Base-by-base conservation (phyloP, 345 rosid species). In the Mallotus nudiflorus region DNA sequence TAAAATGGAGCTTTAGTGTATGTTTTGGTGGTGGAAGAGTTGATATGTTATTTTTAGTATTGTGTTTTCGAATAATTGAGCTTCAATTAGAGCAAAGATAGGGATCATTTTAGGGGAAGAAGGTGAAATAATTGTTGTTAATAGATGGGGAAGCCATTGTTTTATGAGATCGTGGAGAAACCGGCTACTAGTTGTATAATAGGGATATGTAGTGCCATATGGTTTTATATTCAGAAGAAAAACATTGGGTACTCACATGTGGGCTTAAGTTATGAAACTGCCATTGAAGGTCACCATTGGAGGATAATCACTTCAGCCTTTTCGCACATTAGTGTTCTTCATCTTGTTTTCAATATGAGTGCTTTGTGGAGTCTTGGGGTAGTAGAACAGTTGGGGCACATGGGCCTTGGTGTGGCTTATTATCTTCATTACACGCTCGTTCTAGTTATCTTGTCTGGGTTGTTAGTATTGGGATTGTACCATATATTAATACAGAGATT, bases 321-420 rank as follows among this genome's bases (percentile, higher is more conserved):
- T 68, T 95, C 99, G 0, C 99, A 92, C 67, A 90, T 95, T 11
- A 95, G 97, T 67, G 84, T 92, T 29, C 54, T 95, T 78, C 99
- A 95, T 83, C 97, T 95, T 48, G 96, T 88, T 27, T 95, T 95
- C 63, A 95, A 95, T 75, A 92, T 95, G 99, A 92, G 97, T 68
- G 99, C 99, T 27, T 81, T 95, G 5, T 95, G 99, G 99, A 95
- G 99, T 84, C 89, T 95, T 28, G 99, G 99, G 57, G 85, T 83
- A 46, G 90, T 95, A 0, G 99, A 95, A 62, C 96, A 89, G 70
- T 74, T 90, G 49, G 88, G 81, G 13, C 80, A 86, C 62, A 45
- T 86, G 55, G 97, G 97, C 50, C 96, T 91, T 54, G 99, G 99
- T 22, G 77, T 83, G 4, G 83, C 84, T 25, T 92, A 88, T 78